phyloP scores from a whole-genome alignment of 1,139 yeast genomes.

The Trichomonascaceae sp. region DNA sequence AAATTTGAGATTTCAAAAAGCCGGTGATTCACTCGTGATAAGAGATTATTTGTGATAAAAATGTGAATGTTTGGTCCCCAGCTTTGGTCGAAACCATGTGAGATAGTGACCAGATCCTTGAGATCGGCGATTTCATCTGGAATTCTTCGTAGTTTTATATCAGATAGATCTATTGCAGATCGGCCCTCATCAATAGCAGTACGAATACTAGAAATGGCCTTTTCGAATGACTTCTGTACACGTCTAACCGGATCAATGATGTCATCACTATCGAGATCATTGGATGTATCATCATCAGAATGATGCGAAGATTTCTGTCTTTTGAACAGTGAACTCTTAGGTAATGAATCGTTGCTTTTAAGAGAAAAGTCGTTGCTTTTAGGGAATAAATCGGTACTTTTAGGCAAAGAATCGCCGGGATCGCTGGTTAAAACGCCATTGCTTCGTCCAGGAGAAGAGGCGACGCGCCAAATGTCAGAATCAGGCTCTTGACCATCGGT shows the following conservation, averaged over 20 bases:
- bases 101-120: conserved; percentile 38
- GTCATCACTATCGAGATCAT: neutral
- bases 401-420: neutral
- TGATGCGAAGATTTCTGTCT: neutral
- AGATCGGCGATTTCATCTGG: conserved; percentile 55
- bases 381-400: neutral
- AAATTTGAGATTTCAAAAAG: conserved; percentile 46
- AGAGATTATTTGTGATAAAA: conserved; percentile 45
- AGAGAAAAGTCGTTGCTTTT: neutral
- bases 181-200: conserved; percentile 33
- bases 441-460: conserved; percentile 23
- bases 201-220: conserved; percentile 19
- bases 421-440: conserved; percentile 1
- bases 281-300: neutral
- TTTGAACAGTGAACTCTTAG: neutral
- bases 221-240: conserved; percentile 1
- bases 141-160: conserved; percentile 38
- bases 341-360: neutral
- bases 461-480: conserved; percentile 18
- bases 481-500: conserved; percentile 23
- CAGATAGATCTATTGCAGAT: conserved; percentile 39
- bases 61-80: conserved; percentile 37
- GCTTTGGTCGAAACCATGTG: conserved; percentile 11
- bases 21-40: conserved; percentile 46
- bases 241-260: conserved; percentile 1